phyloP scores from a whole-genome alignment of 164 flowering plant species.

The Houttuynia cordata region DNA sequence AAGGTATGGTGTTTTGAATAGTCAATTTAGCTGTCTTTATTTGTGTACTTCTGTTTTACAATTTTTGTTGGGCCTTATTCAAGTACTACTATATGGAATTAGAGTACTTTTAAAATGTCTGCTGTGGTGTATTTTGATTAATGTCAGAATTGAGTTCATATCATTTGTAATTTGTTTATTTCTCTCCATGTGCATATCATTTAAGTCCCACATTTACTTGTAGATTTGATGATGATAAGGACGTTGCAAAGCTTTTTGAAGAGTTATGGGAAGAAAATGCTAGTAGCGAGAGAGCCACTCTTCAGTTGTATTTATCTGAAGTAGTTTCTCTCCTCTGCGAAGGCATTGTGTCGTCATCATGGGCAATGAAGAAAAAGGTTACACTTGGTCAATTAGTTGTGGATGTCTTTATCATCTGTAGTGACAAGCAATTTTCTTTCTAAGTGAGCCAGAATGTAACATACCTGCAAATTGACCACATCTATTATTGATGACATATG shows the following conservation, averaged over 20 bases:
- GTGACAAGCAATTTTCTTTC: not conserved
- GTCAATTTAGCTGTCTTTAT: not conserved
- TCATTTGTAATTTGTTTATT: not conserved
- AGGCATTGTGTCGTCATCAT: constrained; percentile 63
- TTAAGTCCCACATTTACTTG: constrained; percentile 1
- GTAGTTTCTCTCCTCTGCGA: constrained; percentile 66
- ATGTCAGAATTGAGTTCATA: not conserved
- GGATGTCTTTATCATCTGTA: not conserved
- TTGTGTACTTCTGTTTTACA: too few species aligned
- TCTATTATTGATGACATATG: too few species aligned
- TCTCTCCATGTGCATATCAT: not conserved
- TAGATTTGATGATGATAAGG: constrained; percentile 95
- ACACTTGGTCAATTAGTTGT: not conserved
- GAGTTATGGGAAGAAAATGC: constrained; percentile 92
- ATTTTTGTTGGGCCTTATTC: too few species aligned
- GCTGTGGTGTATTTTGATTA: too few species aligned
- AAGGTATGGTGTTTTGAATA: constrained; percentile 36
- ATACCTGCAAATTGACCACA: too few species aligned
- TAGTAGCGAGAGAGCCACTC: constrained; percentile 73
- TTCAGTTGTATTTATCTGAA: constrained; percentile 68
- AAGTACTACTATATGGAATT: too few species aligned
- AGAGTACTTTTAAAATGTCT: too few species aligned
- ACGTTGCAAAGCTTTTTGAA: constrained; percentile 58
- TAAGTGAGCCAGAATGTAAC: too few species aligned
- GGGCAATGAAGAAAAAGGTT: constrained; percentile 87